A percentile compares a stretch with the other conserved stretches of the same genome.
These are phyloP conservation scores for Phaeosphaeriaceae sp. DNA, from an alignment of 2,329 filamentous ascomycete species.

Conservation along the genomic window DNA sequence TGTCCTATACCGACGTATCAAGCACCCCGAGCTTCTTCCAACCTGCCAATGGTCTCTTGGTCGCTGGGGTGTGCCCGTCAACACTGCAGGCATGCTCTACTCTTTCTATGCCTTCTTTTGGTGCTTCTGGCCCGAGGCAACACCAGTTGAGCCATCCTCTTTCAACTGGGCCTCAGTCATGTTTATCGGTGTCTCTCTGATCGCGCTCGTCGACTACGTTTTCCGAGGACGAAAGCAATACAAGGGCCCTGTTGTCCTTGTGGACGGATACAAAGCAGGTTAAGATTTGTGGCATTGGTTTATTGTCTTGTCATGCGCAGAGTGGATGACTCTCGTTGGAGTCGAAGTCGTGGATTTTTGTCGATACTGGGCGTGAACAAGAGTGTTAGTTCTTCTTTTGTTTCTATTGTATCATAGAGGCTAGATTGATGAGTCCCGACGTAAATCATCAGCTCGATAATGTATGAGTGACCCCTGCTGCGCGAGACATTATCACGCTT, in stretches of 20 bases:
- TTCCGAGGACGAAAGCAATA: constrained; percentile 41
- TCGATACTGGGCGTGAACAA: too few species aligned
- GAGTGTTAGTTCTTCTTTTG: too few species aligned
- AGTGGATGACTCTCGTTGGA: too few species aligned
- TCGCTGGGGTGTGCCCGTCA: constrained; percentile 47
- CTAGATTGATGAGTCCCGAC: too few species aligned
- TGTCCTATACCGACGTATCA: constrained; percentile 49
- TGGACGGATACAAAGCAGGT: constrained; percentile 31
- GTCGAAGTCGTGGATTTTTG: too few species aligned
- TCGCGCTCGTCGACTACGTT: constrained; percentile 38
- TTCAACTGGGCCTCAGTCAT: constrained; percentile 50
- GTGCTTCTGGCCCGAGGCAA: constrained; percentile 49
- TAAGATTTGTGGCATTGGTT: too few species aligned
- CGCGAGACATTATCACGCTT: too few species aligned
- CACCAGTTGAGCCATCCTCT: constrained; percentile 27
- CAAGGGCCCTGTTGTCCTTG: constrained; percentile 40
- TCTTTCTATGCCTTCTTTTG: constrained; percentile 49
- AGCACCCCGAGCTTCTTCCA: constrained; percentile 47
- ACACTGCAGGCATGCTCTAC: constrained; percentile 47
- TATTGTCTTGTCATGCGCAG: too few species aligned
- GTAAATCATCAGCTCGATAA: too few species aligned
- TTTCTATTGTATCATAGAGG: too few species aligned
- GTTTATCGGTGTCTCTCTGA: constrained; percentile 37
- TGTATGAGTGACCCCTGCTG: too few species aligned
- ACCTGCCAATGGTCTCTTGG: constrained; percentile 50